These are phyloP conservation scores for Linnemannia zychae DNA, from an alignment of 192 early-diverging fungal species.

Conservation along the genomic window DNA sequence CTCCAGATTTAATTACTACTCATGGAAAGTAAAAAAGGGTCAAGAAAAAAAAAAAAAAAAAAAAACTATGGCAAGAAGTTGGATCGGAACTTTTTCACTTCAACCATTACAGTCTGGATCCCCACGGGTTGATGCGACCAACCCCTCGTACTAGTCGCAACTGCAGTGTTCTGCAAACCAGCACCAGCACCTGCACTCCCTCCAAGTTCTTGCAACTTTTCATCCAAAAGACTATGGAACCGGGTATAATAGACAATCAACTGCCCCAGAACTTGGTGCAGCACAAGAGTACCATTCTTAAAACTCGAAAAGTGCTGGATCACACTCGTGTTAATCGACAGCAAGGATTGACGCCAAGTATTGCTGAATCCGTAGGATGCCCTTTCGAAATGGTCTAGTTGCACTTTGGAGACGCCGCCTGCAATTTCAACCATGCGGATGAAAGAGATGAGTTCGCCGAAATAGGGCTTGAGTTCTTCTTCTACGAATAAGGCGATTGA, in stretches of 20 bases:
- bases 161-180: constrained; percentile 6
- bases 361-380: constrained; percentile 83
- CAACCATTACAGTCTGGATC: constrained; percentile 94
- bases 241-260: constrained; percentile 94
- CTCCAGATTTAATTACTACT: no score
- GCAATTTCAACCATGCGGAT: constrained; percentile 79
- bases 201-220: constrained; percentile 68
- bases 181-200: constrained; percentile 20
- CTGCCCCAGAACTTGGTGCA: constrained; percentile 91
- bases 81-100: constrained; percentile 93
- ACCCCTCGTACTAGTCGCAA: constrained; percentile 28
- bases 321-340: constrained; percentile 85
- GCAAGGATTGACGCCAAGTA: constrained; percentile 83
- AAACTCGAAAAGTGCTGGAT: constrained; percentile 96
- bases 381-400: constrained; percentile 71
- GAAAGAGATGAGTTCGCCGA: constrained; percentile 87
- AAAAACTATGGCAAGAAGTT: constrained; percentile 62
- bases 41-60: no score
- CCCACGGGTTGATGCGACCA: constrained; percentile 81
- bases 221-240: constrained; percentile 87
- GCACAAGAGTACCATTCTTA: constrained; percentile 91
- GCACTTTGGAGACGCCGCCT: constrained; percentile 68
- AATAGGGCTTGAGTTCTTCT: constrained; percentile 84
- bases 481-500: constrained; percentile 89
- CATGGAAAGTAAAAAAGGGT: no score